phyloP scores from a whole-genome alignment of 2,329 filamentous ascomycete species.

The Sarocladium oryzae region DNA sequence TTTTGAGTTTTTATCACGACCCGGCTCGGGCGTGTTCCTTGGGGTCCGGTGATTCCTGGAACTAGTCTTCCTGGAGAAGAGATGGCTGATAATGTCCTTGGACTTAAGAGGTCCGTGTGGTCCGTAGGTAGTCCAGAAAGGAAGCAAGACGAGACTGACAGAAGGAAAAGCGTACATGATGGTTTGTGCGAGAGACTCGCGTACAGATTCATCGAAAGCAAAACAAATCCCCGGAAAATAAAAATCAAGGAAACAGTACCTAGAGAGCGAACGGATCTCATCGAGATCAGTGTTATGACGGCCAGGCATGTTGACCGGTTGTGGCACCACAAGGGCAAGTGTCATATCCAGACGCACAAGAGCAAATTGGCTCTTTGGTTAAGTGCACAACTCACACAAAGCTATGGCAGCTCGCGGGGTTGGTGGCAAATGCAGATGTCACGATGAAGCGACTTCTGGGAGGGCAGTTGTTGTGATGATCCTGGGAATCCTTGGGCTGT shows the following conservation, averaged over 20 bases:
- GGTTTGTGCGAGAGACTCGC: constrained; percentile 22
- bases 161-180: constrained; percentile 22
- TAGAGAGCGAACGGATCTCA: constrained; percentile 54
- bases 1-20: neutral
- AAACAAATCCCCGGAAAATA: constrained; percentile 24
- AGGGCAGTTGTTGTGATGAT: neutral
- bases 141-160: constrained; percentile 13
- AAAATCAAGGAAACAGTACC: constrained; percentile 51
- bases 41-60: neutral
- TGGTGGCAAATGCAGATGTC: constrained; percentile 2
- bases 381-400: constrained; percentile 15
- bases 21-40: constrained; percentile 8
- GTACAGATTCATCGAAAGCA: constrained; percentile 18
- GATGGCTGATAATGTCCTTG: neutral
- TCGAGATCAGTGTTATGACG: constrained; percentile 48
- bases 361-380: constrained; percentile 20
- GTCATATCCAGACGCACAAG: constrained; percentile 36
- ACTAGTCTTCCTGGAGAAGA: neutral
- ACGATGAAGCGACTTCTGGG: constrained; percentile 4
- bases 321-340: constrained; percentile 39
- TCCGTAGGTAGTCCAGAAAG: constrained; percentile 11
- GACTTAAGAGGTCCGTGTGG: neutral
- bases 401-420: constrained; percentile 19
- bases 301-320: constrained; percentile 45
- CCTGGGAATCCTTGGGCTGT: constrained; percentile 18